Base-by-base conservation (phyloP, 345 rosid species). In the Clausena lansium region DNA sequence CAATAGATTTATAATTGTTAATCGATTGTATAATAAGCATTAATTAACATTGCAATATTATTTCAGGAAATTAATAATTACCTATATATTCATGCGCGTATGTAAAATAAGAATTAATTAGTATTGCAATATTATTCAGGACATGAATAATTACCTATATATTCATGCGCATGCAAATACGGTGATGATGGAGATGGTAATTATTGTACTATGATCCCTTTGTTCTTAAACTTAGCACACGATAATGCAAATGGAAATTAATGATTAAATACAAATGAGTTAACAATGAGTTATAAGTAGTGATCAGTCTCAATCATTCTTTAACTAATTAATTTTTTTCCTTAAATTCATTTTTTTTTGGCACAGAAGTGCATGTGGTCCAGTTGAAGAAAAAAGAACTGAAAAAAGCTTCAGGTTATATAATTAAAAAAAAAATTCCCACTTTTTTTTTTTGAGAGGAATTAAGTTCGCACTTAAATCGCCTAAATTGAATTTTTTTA, bases 221-320 rank as follows among this genome's bases (percentile, higher is more conserved):
- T 65, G n/a, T 33, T n/a, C 47, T 65, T 35, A 65, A 33, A 38
- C 47, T 20, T 65, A 9, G 45, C 27, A 20, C 13, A 35, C 38
- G 41, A 66, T n/a, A 66, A 17, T 35, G 70, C 70, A 9, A 20
- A 35, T 62, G 67, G 27, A 58, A n/a, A 58, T 22, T 22, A 7
- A 22, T 58, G 61, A 58, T 8, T n/a, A 58, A 58, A 58, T 57
- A n/a, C 47, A 35, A 65, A 35, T 62, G 66, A 35, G 36, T 36
- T 35, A 66, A 19, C 24, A 9, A 20, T 10, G 65, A 28, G 35
- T 13, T 63, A 15, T 2, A 69, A 45, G n/a, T 69, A 69, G 58
- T 69, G 58, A 45, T 32, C 72, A 45, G 58, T 69, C 58, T 69
- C 28, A 45, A 45, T 69, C 72, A 25, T 45, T 69, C 72, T 69